Evolutionary conservation across 495 filamentous ascomycete species (phyloP), one percentile per base, ranked within the genome.

Genomic region (Saxophila tyrrhenica): DNA sequence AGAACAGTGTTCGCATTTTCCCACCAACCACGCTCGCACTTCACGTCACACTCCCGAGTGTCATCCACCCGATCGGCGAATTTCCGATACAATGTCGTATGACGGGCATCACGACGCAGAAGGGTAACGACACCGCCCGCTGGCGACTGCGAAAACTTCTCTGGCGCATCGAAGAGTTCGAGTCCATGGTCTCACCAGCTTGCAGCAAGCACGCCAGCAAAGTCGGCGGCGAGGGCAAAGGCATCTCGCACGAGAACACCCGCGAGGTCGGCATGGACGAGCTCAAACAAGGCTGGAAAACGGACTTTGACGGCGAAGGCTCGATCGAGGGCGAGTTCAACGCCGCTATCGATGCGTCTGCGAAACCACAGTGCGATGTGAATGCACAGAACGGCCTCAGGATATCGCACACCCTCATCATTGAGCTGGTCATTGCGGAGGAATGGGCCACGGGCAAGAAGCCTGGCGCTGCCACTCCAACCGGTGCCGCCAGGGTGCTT

Each of bases 371-470:
- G 5, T 96, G 91, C 71, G 87, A 94, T 62, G 74, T 89, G 61
- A 85, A 86, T 56, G 78, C 83, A 42, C 73, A 82, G n/a, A 83
- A 81, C 61, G 89, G 89, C 20, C 79, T 90, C 54, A 76, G 80
- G 53, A 78, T 94, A 35, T 80, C 79, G 19, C 92, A 99, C 72
- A 79, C 82, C 61, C 78, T 99, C 23, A 77, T 96, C 63, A 76
- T 97, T 43, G 92, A 99, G 71, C 78, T 99, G 73, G 89, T 97
- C 39, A 90, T 97, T 23, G 82, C 84, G 0, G 91, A 97, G 67
- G 94, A 99, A 65, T 90, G 85, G 72, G 84, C 79, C 17, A 79
- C 84, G 2, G 77, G 82, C 60, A 81, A 79, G 64, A 82, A 80
- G 65, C 81, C 78, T 9, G 73, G 77, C 55, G 73, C 87, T 42